These are phyloP conservation scores for Benincasa hispida DNA, from an alignment of 306 rosid species.

Conservation along the genomic window DNA sequence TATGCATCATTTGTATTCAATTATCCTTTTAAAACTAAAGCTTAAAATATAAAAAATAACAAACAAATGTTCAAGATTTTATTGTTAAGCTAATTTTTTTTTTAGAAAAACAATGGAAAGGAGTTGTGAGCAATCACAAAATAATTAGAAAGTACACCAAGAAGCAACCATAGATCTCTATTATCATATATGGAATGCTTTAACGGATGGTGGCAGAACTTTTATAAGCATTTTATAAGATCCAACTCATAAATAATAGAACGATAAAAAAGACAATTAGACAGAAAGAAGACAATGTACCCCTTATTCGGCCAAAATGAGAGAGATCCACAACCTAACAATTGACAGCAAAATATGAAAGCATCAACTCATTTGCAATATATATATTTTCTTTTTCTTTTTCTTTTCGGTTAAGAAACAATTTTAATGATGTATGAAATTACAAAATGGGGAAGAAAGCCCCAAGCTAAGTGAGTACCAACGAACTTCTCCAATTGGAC, in stretches of 20 bases:
- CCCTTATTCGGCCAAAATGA: slow-evolving; percentile 89
- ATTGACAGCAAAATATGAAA: slow-evolving; percentile 6
- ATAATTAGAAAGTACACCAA: background rate
- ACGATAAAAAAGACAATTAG: background rate
- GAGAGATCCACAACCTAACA: slow-evolving; percentile 87
- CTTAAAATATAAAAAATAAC: background rate
- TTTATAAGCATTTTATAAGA: background rate
- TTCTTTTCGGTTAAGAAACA: background rate
- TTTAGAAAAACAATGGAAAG: background rate
- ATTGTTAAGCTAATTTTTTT: background rate
- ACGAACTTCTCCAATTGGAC: background rate
- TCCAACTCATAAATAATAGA: background rate
- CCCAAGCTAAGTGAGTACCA: background rate
- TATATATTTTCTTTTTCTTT: background rate
- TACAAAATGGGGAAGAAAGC: background rate
- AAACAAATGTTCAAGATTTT: background rate
- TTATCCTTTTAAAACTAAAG: background rate
- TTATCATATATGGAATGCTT: background rate
- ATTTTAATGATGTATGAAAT: background rate
- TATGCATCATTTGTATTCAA: background rate
- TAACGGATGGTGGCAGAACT: background rate
- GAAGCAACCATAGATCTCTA: background rate
- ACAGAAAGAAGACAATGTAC: slow-evolving; percentile 24
- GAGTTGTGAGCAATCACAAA: background rate
- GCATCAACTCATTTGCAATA: background rate